Base-by-base conservation (phyloP, 164 flowering plant genomes). In the Warburgia ugandensis region DNA sequence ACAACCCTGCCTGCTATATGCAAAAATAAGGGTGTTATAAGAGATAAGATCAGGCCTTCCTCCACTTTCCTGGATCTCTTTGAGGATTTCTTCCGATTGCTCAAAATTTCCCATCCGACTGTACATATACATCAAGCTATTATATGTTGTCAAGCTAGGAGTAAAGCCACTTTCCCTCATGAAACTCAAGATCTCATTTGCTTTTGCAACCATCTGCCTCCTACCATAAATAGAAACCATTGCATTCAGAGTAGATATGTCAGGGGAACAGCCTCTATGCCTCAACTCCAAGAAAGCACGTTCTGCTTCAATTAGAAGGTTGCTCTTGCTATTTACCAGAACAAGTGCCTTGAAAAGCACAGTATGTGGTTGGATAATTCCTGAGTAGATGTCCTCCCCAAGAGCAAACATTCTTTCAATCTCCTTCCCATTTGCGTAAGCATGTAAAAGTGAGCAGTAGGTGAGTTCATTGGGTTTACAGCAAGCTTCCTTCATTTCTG, bases 181-280 rank as follows among this genome's bases (percentile, higher is more conserved):
- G 71, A 66, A 81, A 43, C 70, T 63, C 54, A 94, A 56, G 5
- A 86, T 72, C 68, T 80, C 88, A 49, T 69, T 74, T 20, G 84
- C 80, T 68, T 88, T 77, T 6, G 64, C 50, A 44, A 81, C 62
- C 91, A 82, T 79, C 68, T 74, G 81, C 72, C 83, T 72, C 68
- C 83, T 69, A n/a, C 97, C 91, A 63, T 92, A 88, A 29, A 86
- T 75, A 17, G 95, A 80, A 33, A 90, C 60, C 94, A 90, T 80
- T 40, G 97, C 83, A 68, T 90, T 86, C 14, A 86, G 69, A 30
- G 88, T 80, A 45, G 62, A 68, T 54, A 84, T 68, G 61, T 89
- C 95, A 3, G 78, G 80, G 14, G 80, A 71, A 45, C 57, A 74
- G 19, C 89, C 87, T 59, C 51, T 75, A 33, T 62, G 65, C 55